A percentile compares a stretch with the other conserved stretches of the same genome.
Conservation (phyloP, 2,329 filamentous ascomycete genomes). For the Fusarium veterinarium region DNA sequence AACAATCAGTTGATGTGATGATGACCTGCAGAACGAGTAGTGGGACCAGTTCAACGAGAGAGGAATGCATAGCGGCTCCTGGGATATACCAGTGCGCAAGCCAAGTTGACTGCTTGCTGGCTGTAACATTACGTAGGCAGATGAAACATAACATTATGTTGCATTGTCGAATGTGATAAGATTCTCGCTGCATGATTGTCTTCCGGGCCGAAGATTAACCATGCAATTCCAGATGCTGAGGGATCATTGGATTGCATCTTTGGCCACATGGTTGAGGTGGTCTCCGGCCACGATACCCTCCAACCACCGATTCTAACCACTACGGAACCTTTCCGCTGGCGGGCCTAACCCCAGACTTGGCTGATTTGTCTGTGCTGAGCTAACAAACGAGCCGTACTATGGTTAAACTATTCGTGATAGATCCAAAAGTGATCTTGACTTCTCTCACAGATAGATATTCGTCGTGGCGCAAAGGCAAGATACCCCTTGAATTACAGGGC, state of each 20-base stretch:
- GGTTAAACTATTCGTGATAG: background rate
- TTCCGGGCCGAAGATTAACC: conserved; percentile 33
- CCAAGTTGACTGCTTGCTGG: background rate
- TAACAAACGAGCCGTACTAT: background rate
- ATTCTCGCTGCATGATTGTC: conserved; percentile 9
- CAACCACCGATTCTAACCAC: conserved; percentile 32
- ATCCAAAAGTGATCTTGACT: background rate
- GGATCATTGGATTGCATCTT: conserved; percentile 1
- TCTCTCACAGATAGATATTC: background rate
- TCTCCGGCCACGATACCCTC: conserved; percentile 9
- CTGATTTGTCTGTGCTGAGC: conserved; percentile 10
- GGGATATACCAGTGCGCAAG: background rate
- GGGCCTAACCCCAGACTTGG: background rate
- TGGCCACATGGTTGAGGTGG: conserved; percentile 16
- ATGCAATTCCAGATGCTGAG: conserved; percentile 7
- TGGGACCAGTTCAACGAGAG: conserved; percentile 25
- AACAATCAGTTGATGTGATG: conserved; percentile 15
- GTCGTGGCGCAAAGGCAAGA: conserved; percentile 15
- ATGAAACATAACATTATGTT: conserved; percentile 3
- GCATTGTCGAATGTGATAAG: conserved; percentile 24
- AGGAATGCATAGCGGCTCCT: conserved; percentile 23
- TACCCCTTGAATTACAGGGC: background rate
- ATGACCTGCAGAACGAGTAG: conserved; percentile 14
- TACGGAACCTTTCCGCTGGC: conserved; percentile 34
- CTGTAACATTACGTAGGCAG: conserved; percentile 18